A percentile compares a stretch with the other conserved stretches of the same genome.
Conservation (phyloP, 179 eudicot genomes). For the Actinidia arguta region DNA sequence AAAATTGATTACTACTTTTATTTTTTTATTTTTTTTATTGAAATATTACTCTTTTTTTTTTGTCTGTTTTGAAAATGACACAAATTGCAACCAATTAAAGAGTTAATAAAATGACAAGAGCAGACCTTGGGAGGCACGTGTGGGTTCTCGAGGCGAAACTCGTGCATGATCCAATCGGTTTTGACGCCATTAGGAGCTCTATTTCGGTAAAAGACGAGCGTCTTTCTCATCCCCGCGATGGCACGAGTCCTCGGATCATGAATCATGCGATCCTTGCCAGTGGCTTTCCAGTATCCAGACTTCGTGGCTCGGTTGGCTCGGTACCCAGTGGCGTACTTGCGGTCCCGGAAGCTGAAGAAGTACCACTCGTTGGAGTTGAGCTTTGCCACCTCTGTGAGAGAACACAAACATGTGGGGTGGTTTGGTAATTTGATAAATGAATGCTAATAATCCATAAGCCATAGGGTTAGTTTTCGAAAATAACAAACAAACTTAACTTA, state of each 20-base stretch:
- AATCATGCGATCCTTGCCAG: constrained; percentile 78
- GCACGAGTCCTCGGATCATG: constrained; percentile 52
- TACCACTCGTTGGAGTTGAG: constrained; percentile 78
- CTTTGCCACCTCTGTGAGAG: constrained; percentile 67
- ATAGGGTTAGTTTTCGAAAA: no score
- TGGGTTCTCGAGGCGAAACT: constrained; percentile 81
- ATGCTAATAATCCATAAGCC: no score
- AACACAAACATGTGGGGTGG: no score
- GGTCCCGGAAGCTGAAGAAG: constrained; percentile 86
- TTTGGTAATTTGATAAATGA: no score
- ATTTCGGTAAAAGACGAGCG: constrained; percentile 68
- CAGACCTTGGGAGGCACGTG: constrained; percentile 81
- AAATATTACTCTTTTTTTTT: constrained; percentile 24
- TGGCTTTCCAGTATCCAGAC: constrained; percentile 83
- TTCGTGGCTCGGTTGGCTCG: constrained; percentile 77
- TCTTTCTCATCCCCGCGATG: constrained; percentile 81
- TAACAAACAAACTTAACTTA: no score
- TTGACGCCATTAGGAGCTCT: constrained; percentile 87
- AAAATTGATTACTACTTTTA: no score
- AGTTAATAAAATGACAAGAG: not conserved
- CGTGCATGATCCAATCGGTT: constrained; percentile 92
- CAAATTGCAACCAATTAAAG: not conserved
- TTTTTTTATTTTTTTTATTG: constrained; percentile 17
- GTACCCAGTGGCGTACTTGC: constrained; percentile 77
- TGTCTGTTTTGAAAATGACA: not conserved